These are phyloP conservation scores for Verticillium tricorpus DNA, from an alignment of 2,329 filamentous ascomycete species.

Conservation along the genomic window DNA sequence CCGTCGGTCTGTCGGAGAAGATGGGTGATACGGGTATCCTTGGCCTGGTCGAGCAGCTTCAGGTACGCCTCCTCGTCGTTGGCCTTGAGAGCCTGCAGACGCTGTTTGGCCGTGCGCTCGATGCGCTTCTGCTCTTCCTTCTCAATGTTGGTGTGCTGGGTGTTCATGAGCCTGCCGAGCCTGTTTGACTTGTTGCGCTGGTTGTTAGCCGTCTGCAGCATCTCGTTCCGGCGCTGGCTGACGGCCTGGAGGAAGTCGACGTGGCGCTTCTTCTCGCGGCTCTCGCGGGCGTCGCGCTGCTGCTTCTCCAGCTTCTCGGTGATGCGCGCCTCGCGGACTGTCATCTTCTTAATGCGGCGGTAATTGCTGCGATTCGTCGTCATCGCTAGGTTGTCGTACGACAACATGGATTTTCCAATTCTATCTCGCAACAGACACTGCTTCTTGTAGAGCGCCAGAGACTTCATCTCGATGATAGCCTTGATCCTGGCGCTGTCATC, in stretches of 20 bases:
- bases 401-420: constrained; percentile 87
- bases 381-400: constrained; percentile 95
- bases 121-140: constrained; percentile 99
- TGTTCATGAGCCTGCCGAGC: constrained; percentile 82
- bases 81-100: constrained; percentile 96
- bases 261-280: constrained; percentile 97
- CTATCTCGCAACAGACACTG: constrained; percentile 82
- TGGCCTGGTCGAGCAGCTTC: constrained; percentile 95
- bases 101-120: constrained; percentile 96
- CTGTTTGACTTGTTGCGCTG: constrained; percentile 77
- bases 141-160: constrained; percentile 92
- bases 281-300: constrained; percentile 91
- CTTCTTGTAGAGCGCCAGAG: constrained; percentile 79
- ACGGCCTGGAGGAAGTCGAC: constrained; percentile 87
- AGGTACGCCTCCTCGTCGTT: constrained; percentile 99
- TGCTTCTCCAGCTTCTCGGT: constrained; percentile 99
- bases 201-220: constrained; percentile 60
- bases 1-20: constrained; percentile 94
- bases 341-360: constrained; percentile 95
- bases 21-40: constrained; percentile 98
- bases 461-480: constrained; percentile 93
- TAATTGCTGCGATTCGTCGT: constrained; percentile 90
- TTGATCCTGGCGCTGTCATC: constrained; percentile 84
- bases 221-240: constrained; percentile 73
- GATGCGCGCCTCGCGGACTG: constrained; percentile 87